Evolutionary conservation across 495 filamentous ascomycete species (phyloP).

Genomic region (Chaetomium fimeti): DNA sequence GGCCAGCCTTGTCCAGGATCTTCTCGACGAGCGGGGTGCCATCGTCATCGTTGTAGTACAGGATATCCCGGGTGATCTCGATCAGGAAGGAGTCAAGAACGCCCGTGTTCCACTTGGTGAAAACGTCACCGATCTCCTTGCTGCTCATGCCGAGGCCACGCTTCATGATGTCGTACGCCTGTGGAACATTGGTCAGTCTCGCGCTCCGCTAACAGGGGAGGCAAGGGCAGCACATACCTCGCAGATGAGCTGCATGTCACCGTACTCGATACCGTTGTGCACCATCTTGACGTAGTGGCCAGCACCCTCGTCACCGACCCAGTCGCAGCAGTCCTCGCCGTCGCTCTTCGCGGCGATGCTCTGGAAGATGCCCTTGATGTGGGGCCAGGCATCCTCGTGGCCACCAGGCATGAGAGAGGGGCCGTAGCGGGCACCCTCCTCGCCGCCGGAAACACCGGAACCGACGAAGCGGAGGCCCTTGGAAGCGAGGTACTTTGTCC

Average conservation of each 20-base stretch:
- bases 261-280: constrained; percentile 99
- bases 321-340: constrained; percentile 95
- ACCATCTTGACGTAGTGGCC: constrained; percentile 99
- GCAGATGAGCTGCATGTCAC: constrained; percentile 99
- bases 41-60: constrained; percentile 95
- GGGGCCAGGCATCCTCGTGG: constrained; percentile 95
- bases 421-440: constrained; percentile 97
- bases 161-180: constrained; percentile 99
- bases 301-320: constrained; percentile 98
- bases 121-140: constrained; percentile 94
- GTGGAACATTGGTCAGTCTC: constrained; percentile 24
- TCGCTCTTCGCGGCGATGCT: constrained; percentile 96
- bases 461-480: constrained; percentile 98
- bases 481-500: constrained; percentile 72
- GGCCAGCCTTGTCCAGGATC: constrained; percentile 96
- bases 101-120: constrained; percentile 96
- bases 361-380: constrained; percentile 99
- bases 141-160: constrained; percentile 78
- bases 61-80: constrained; percentile 96
- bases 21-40: constrained; percentile 90
- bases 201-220: background rate
- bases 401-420: constrained; percentile 98
- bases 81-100: constrained; percentile 99
- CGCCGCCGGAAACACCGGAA: constrained; percentile 95
- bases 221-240: constrained; percentile 60